Evolutionary conservation across 352 stramenopile genomes (phyloP).

Genomic region (Saprolegnia parasitica): DNA sequence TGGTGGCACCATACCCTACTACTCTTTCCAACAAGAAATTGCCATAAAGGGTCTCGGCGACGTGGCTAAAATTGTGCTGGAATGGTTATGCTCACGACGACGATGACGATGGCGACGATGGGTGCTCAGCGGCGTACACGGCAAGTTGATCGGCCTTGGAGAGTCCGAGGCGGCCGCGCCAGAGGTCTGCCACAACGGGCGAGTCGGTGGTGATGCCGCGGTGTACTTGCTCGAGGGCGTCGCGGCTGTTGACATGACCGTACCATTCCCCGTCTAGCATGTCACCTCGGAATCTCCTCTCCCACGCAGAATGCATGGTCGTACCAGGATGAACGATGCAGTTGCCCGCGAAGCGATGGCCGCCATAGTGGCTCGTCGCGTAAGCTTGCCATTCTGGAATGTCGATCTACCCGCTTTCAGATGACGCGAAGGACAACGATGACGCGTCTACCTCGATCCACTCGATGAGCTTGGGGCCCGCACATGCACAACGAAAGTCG

Average conservation of each 20-base stretch:
- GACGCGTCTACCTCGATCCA: slow-evolving; percentile 50
- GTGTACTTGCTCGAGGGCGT: slow-evolving; percentile 41
- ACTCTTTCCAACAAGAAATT: too few relatives aligned
- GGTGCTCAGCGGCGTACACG: background rate
- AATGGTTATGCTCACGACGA: background rate
- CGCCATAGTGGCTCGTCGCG: slow-evolving; percentile 62
- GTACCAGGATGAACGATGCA: slow-evolving; percentile 64
- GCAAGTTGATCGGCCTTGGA: slow-evolving; percentile 51
- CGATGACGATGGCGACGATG: slow-evolving; percentile 1
- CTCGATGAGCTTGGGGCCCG: slow-evolving; percentile 57
- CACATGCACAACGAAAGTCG: slow-evolving; percentile 69
- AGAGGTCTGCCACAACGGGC: slow-evolving; percentile 46
- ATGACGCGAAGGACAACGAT: slow-evolving; percentile 12
- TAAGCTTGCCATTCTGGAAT: slow-evolving; percentile 35
- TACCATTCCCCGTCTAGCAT: slow-evolving; percentile 60
- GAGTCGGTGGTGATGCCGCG: slow-evolving; percentile 42
- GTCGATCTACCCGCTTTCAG: slow-evolving; percentile 26
- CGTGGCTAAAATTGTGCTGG: background rate
- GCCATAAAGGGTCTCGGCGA: background rate
- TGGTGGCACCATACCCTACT: too few relatives aligned
- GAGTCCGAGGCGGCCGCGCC: slow-evolving; percentile 56
- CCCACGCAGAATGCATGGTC: background rate
- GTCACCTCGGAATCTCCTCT: too few relatives aligned
- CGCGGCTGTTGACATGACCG: slow-evolving; percentile 54
- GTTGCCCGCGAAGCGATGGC: slow-evolving; percentile 65